Evolutionary conservation across 129 eudicot genomes (phyloP).

Genomic region (Flaveria brownii): DNA sequence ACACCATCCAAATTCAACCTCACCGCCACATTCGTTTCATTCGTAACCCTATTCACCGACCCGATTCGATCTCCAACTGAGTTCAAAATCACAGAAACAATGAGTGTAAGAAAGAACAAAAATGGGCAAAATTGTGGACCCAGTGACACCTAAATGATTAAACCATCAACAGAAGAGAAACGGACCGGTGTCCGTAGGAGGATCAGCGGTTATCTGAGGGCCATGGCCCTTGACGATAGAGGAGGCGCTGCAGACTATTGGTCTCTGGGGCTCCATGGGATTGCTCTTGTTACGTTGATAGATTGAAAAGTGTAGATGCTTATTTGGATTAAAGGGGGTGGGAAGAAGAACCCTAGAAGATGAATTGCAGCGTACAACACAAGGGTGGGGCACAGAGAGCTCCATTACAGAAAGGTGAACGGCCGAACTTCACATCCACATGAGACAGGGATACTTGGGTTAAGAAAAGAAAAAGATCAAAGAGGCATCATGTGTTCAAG

Average conservation of each 20-base stretch:
- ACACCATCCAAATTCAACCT: conserved; percentile 85
- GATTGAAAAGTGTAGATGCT: conserved; percentile 23
- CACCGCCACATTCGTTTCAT: conserved; percentile 88
- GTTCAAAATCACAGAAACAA: neutral
- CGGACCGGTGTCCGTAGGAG: conserved; percentile 18
- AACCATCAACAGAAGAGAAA: neutral
- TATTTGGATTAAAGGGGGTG: conserved; percentile 5
- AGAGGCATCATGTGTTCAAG: too few relatives aligned
- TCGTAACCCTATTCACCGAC: conserved; percentile 86
- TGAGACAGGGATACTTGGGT: too few relatives aligned
- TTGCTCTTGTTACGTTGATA: conserved; percentile 11
- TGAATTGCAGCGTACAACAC: conserved; percentile 11
- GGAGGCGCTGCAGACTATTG: conserved; percentile 27
- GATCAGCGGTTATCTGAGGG: conserved; percentile 7
- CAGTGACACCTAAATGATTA: neutral
- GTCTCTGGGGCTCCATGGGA: conserved; percentile 2
- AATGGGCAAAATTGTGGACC: too few relatives aligned
- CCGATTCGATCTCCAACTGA: conserved; percentile 58
- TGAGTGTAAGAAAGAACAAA: too few relatives aligned
- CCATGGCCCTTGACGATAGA: conserved; percentile 20
- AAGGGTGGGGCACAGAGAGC: conserved; percentile 17
- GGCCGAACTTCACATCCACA: too few relatives aligned
- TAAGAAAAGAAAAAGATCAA: too few relatives aligned
- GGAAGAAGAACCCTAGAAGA: conserved; percentile 8
- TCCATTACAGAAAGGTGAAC: conserved; percentile 11